Conservation (phyloP, 441 rosid species). For the Cnidoscolus chayamansa region DNA sequence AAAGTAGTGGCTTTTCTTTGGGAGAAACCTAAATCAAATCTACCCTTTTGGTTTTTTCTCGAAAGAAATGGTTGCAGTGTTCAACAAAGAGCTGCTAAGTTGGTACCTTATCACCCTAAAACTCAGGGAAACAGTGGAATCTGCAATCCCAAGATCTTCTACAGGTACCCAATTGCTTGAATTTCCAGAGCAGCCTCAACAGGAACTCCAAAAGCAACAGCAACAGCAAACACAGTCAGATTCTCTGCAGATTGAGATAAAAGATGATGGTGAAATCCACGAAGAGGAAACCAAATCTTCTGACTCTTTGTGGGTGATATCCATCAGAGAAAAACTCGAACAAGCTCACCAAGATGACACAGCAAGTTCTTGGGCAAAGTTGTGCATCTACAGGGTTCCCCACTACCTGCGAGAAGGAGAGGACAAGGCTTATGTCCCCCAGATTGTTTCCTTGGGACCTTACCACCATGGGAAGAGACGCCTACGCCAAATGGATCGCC, state of each 20-base stretch:
- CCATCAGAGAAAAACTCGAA: conserved; percentile 56
- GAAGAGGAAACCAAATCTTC: conserved; percentile 31
- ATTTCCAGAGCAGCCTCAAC: conserved; percentile 29
- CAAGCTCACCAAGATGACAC: conserved; percentile 63
- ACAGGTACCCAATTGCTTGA: conserved; percentile 27
- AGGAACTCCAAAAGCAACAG: conserved; percentile 17
- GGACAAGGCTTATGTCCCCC: conserved; percentile 73
- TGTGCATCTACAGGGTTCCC: conserved; percentile 72
- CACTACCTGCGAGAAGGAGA: conserved; percentile 70
- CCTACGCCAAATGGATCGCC: conserved; percentile 66
- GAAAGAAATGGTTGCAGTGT: conserved; percentile 67
- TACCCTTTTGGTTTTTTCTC: conserved; percentile 9
- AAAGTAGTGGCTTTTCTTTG: not conserved
- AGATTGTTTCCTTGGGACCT: conserved; percentile 74
- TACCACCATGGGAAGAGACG: conserved; percentile 71
- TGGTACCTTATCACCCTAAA: conserved; percentile 89
- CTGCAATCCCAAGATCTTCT: conserved; percentile 30
- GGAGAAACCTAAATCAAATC: conserved; percentile 20
- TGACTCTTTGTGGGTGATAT: conserved; percentile 58
- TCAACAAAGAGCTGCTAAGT: conserved; percentile 73
- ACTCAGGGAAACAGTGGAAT: conserved; percentile 73
- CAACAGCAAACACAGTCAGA: conserved; percentile 31
- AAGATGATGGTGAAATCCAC: conserved; percentile 20
- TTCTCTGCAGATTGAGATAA: conserved; percentile 24
- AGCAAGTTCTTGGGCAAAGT: conserved; percentile 50